phyloP scores from a whole-genome alignment of 1,139 yeast genomes.

The Taphrina sp. region DNA sequence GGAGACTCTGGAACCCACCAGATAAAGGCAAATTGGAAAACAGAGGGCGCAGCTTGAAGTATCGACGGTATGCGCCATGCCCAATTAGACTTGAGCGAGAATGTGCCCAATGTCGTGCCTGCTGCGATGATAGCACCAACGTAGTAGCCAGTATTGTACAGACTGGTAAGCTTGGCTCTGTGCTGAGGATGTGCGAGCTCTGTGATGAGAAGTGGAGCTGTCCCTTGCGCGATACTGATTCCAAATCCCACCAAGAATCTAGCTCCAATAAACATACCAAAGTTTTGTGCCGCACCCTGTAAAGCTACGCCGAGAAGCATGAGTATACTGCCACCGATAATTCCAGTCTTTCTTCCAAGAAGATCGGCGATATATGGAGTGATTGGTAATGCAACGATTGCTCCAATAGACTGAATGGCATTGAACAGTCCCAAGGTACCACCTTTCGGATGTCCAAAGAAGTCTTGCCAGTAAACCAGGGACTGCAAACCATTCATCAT shows the following conservation, averaged over 20 bases:
- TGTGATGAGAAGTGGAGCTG: constrained; percentile 1
- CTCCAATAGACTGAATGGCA: neutral
- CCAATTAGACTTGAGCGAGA: neutral
- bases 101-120: constrained; percentile 28
- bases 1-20: constrained; percentile 60
- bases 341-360: neutral
- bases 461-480: too few relatives aligned
- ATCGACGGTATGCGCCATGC: constrained; percentile 28
- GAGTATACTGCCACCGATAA: neutral
- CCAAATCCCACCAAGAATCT: neutral
- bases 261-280: neutral
- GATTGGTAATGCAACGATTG: neutral
- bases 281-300: neutral
- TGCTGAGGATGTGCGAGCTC: constrained; percentile 30
- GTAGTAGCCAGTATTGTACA: constrained; percentile 16
- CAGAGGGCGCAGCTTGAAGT: constrained; percentile 6
- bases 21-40: neutral
- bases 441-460: too few relatives aligned
- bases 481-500: too few relatives aligned
- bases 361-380: neutral
- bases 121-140: constrained; percentile 28
- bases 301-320: neutral
- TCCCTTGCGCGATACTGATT: neutral
- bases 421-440: neutral
- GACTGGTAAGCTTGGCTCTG: constrained; percentile 10